phyloP scores from a whole-genome alignment of 306 rosid genomes.

The Malus fusca region DNA sequence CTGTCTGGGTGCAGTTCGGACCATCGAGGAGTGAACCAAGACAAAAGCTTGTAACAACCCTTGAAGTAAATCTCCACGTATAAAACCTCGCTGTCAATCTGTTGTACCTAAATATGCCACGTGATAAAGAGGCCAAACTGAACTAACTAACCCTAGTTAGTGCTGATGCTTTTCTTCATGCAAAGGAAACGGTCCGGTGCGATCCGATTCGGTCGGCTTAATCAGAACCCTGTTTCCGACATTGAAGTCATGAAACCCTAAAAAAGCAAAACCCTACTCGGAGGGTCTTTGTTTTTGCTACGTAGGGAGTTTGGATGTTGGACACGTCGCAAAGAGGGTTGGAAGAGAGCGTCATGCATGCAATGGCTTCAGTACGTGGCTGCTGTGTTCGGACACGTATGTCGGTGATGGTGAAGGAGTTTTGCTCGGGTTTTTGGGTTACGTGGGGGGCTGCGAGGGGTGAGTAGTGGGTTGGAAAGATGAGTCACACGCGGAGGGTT shows the following conservation, averaged over 20 bases:
- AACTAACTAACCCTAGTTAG: neutral
- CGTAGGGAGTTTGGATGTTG: neutral
- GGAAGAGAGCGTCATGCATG: neutral
- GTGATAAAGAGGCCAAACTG: neutral
- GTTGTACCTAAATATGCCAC: neutral
- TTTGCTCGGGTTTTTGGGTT: neutral
- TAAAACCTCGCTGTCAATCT: neutral
- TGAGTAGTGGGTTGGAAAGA: neutral
- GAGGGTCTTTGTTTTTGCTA: neutral
- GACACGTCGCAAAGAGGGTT: neutral
- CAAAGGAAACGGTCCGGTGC: neutral
- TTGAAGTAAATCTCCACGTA: neutral
- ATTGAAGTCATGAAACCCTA: neutral
- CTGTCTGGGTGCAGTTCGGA: neutral
- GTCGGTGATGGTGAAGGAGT: neutral
- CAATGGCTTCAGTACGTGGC: neutral
- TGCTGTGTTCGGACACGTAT: neutral
- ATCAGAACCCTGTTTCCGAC: neutral
- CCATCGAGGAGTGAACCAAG: neutral
- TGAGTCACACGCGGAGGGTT: neutral
- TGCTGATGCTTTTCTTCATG: neutral
- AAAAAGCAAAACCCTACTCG: neutral
- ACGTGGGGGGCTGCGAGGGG: neutral
- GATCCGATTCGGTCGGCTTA: neutral
- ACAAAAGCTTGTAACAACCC: neutral